These are phyloP conservation scores for Brachypodium distachyon DNA, from an alignment of 202 grass and related monocot genomes.

Conservation along the genomic window DNA sequence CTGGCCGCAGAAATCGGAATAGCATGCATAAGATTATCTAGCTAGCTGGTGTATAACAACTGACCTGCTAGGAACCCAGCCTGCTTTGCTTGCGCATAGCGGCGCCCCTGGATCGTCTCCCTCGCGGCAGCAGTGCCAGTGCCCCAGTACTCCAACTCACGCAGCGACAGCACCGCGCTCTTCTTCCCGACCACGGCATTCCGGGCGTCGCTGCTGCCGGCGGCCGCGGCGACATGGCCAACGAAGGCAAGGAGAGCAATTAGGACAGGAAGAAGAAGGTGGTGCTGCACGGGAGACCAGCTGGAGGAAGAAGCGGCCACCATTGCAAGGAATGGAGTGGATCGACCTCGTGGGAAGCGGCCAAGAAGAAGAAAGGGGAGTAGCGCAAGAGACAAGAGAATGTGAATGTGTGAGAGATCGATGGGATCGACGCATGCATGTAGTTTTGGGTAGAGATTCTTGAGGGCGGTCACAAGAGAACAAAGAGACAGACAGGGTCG, in stretches of 20 bases:
- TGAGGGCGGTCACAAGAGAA: not conserved
- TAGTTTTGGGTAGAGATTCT: not conserved
- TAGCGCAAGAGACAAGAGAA: conserved; percentile 35
- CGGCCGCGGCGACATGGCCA: not conserved
- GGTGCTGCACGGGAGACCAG: not conserved
- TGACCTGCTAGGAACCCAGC: conserved; percentile 40
- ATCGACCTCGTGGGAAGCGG: conserved; percentile 21
- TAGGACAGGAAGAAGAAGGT: not conserved
- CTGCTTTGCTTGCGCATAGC: not conserved
- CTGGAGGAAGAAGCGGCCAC: not conserved
- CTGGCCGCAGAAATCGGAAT: not conserved
- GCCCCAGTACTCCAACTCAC: conserved; percentile 31
- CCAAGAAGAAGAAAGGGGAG: conserved; percentile 4
- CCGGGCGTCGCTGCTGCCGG: not conserved
- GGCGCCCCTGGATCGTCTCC: not conserved
- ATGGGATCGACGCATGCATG: not conserved
- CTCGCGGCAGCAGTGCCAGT: not conserved
- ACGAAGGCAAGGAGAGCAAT: conserved; percentile 8
- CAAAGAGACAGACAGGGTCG: not conserved
- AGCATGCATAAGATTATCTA: not conserved
- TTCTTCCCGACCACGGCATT: not conserved
- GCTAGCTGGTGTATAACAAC: not conserved
- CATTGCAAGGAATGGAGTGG: not conserved
- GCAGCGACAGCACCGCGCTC: conserved; percentile 25
- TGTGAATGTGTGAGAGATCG: conserved; percentile 17